A percentile compares a stretch with the other conserved stretches of the same genome.
Conservation (phyloP, 2,329 filamentous ascomycete genomes). For the Stachybotrys echinatus region DNA sequence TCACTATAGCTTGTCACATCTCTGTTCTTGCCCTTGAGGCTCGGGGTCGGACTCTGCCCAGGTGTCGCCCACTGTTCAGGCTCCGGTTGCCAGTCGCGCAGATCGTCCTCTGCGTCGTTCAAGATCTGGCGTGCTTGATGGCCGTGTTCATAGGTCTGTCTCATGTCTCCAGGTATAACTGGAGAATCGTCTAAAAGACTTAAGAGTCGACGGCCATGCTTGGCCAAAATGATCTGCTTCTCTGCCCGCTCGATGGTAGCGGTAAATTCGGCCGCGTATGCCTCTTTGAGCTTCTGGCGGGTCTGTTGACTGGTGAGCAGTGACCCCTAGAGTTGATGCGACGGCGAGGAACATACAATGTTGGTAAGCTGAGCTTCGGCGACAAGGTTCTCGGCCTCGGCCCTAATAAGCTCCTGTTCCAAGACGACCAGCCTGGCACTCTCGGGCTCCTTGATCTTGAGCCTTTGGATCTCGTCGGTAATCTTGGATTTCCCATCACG, state of each 20-base stretch:
- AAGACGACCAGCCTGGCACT: slow-evolving; percentile 75
- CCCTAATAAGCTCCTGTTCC: slow-evolving; percentile 93
- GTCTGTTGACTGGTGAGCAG: slow-evolving; percentile 53
- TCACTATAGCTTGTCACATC: not conserved
- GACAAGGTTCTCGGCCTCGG: slow-evolving; percentile 92
- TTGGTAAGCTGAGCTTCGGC: slow-evolving; percentile 96
- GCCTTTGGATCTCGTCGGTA: slow-evolving; percentile 82
- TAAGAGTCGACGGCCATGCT: slow-evolving; percentile 80
- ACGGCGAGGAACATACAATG: slow-evolving; percentile 57
- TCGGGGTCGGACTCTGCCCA: slow-evolving; percentile 14
- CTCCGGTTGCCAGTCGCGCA: slow-evolving; percentile 65
- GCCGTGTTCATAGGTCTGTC: slow-evolving; percentile 60
- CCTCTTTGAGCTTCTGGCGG: slow-evolving; percentile 91
- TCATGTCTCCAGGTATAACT: slow-evolving; percentile 77
- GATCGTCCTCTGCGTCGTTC: slow-evolving; percentile 86
- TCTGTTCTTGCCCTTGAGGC: slow-evolving; percentile 19
- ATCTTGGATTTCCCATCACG: slow-evolving; percentile 85
- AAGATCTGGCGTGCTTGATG: slow-evolving; percentile 76
- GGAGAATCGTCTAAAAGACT: slow-evolving; percentile 85
- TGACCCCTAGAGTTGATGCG: not conserved
- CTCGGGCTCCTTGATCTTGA: slow-evolving; percentile 89
- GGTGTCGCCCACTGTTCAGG: slow-evolving; percentile 23
- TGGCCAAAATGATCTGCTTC: slow-evolving; percentile 92
- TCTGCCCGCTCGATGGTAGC: slow-evolving; percentile 93
- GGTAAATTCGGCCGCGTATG: slow-evolving; percentile 81